Percentiles rank a stretch among this genome's conserved stretches.
These are phyloP conservation scores for Clarkia xantiana DNA, from an alignment of 345 rosid species.

Conservation along the genomic window DNA sequence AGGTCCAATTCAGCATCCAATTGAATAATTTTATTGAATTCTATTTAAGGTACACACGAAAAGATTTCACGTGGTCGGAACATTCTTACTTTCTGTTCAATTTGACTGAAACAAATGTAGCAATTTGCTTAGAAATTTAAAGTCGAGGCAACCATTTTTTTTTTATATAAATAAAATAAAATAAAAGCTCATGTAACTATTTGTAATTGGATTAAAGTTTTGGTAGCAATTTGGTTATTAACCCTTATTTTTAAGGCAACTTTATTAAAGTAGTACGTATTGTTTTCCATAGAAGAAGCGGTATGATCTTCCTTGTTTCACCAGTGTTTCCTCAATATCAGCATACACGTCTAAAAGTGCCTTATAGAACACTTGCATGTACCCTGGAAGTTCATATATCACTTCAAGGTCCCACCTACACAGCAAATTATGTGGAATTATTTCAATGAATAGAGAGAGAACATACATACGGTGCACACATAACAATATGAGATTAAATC, in stretches of 20 bases:
- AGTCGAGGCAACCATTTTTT: too few species aligned
- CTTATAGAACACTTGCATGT: slow-evolving; percentile 18
- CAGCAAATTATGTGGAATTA: background rate
- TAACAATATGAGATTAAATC: background rate
- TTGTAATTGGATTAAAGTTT: too few species aligned
- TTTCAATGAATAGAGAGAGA: background rate
- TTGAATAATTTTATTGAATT: too few species aligned
- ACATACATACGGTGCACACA: background rate
- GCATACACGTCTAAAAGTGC: slow-evolving; percentile 18
- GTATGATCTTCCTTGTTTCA: slow-evolving; percentile 5
- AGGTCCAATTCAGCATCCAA: too few species aligned
- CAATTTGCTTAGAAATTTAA: too few species aligned
- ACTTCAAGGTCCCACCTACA: slow-evolving; percentile 21
- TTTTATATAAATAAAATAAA: background rate
- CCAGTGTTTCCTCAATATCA: slow-evolving; percentile 9
- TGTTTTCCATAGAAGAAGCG: slow-evolving; percentile 11
- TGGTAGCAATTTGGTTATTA: too few species aligned
- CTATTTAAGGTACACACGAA: too few species aligned
- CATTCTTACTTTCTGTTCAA: too few species aligned
- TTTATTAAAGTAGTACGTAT: too few species aligned
- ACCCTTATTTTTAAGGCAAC: slow-evolving; percentile 7
- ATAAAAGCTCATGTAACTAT: background rate
- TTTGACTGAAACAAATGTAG: too few species aligned
- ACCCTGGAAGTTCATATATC: slow-evolving; percentile 15
- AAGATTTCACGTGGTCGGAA: too few species aligned